Percentiles rank a stretch among this genome's conserved stretches.
phyloP scores from a whole-genome alignment of 75 land plant genomes.

The Pinus albicaulis region DNA sequence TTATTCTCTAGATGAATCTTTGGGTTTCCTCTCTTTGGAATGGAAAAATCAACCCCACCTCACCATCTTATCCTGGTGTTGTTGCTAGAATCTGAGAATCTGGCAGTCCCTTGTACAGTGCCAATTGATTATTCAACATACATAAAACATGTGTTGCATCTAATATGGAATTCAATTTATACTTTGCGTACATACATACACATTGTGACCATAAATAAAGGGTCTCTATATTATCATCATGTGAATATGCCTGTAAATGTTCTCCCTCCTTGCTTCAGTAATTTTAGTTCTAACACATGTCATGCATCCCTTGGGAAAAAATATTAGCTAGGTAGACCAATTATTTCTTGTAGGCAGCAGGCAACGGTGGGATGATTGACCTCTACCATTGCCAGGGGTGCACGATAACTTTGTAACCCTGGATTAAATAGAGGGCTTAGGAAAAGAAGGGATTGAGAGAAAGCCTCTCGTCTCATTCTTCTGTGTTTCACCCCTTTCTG shows the following conservation, averaged over 20 bases:
- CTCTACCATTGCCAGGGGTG: slow-evolving; percentile 5
- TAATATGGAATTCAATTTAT: neutral
- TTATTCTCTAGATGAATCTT: slow-evolving; percentile 40
- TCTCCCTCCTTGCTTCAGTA: neutral
- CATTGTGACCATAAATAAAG: slow-evolving; percentile 3
- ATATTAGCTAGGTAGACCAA: neutral
- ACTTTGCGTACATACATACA: neutral
- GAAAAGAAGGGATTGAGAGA: slow-evolving; percentile 4
- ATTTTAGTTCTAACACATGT: neutral
- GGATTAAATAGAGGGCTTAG: neutral
- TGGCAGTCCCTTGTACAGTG: slow-evolving; percentile 6
- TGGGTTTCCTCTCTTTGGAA: slow-evolving; percentile 46
- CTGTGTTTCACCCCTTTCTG: neutral
- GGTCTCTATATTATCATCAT: neutral
- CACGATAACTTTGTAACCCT: slow-evolving; percentile 1
- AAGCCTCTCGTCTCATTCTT: neutral
- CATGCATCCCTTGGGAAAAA: neutral
- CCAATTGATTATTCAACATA: slow-evolving; percentile 1
- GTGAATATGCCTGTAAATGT: neutral
- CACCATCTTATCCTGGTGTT: slow-evolving; percentile 63
- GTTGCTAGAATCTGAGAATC: neutral
- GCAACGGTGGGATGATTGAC: neutral
- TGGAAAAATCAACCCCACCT: slow-evolving; percentile 47
- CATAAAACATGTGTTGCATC: slow-evolving; percentile 2
- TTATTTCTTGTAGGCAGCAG: neutral